Evolutionary conservation across 192 early-diverging fungal species (phyloP), one percentile per base, ranked within the genome.

Genomic region (Coemansia sp.): DNA sequence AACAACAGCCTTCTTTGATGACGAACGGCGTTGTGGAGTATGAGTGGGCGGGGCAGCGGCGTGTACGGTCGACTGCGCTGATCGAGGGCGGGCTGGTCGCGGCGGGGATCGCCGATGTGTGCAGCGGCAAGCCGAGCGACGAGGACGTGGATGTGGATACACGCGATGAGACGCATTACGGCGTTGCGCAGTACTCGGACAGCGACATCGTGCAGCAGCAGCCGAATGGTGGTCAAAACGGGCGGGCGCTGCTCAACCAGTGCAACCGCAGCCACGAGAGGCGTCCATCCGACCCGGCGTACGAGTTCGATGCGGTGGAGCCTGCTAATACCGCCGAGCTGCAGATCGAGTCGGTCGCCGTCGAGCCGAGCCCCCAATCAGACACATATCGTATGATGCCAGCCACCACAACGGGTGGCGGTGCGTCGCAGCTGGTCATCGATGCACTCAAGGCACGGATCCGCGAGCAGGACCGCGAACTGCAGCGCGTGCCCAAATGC

Each of bases 111-210:
- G 48, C 24, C 16, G 42, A 44, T 35, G 58, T 46, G 7, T 29
- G 60, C n/a, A 51, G 68, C 6, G 5, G 59, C 71, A 73, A 87
- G 22, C 88, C 89, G 54, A 80, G 83, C 11, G 91, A 94, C 44
- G 89, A 88, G 44, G 91, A 93, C 57, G 62, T 94, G 18, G 88
- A 93, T 71, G 86, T 95, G 16, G 92, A 95, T 50, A 86, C 86
- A 5, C 89, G 94, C 32, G 91, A 86, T 55, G 86, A 84, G 27
- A 79, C 80, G 12, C 70, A 82, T 31, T 95, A 84, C 68, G 93
- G 93, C 1, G 65, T 72, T 4, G 63, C 85, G 6, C 93, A 95
- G 64, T 95, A 28, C 27, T 25, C 25, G 14, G 48, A 85, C 63
- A 69, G 81, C 11, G 89, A 95, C 52, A 63, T 72, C 6, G 89